Conservation (phyloP, 2,329 filamentous ascomycete species). For the Coniochaeta sp. region DNA sequence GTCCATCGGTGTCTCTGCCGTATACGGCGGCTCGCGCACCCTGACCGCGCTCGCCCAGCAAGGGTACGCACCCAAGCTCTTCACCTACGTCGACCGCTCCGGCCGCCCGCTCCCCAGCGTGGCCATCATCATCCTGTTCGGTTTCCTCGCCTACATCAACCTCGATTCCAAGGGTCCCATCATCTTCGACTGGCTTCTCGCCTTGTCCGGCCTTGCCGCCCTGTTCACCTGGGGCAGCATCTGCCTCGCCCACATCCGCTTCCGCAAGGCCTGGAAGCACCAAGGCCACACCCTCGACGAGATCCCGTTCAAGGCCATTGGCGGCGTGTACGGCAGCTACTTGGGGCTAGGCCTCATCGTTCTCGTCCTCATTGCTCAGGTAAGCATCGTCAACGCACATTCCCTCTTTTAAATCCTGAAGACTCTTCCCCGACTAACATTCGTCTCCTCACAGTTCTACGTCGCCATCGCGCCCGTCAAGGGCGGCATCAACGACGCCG, state of each 20-base stretch:
- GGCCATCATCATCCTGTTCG: constrained; percentile 35
- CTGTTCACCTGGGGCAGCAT: constrained; percentile 62
- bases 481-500: constrained; percentile 25
- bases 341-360: constrained; percentile 50
- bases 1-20: constrained; percentile 45
- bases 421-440: neutral
- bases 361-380: constrained; percentile 43
- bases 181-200: constrained; percentile 58
- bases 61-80: constrained; percentile 45
- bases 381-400: constrained; percentile 19
- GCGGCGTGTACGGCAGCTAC: constrained; percentile 55
- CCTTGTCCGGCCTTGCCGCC: constrained; percentile 53
- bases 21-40: constrained; percentile 49
- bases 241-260: constrained; percentile 59
- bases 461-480: constrained; percentile 33
- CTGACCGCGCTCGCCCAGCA: constrained; percentile 48
- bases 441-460: constrained; percentile 25
- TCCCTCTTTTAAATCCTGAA: no score
- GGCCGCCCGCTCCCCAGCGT: constrained; percentile 43
- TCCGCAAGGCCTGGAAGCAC: constrained; percentile 50
- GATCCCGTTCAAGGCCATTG: constrained; percentile 53
- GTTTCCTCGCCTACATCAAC: constrained; percentile 39
- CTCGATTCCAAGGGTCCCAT: constrained; percentile 34
- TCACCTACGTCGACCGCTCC: constrained; percentile 45
- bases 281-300: constrained; percentile 56